A percentile compares a stretch with the other conserved stretches of the same genome.
Evolutionary conservation across 2,329 filamentous ascomycete genomes (phyloP).

Genomic region (Xylariaceae sp.): DNA sequence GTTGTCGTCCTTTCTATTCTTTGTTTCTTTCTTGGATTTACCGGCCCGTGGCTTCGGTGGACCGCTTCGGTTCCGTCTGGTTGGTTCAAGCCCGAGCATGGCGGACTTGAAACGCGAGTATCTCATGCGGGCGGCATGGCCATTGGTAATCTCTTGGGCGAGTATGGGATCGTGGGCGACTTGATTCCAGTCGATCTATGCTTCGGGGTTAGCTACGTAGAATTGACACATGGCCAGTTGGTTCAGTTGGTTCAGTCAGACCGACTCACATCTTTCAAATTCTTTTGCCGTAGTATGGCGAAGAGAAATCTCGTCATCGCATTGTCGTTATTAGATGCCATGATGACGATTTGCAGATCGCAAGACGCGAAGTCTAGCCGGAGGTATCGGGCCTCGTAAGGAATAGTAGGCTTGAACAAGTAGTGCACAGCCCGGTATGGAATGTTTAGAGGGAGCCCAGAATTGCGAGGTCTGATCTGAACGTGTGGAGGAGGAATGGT

Average conservation of each 20-base stretch:
- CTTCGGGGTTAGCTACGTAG: conserved; percentile 14
- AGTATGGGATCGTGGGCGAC: conserved; percentile 52
- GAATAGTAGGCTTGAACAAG: conserved; percentile 25
- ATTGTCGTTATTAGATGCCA: conserved; percentile 52
- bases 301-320: conserved; percentile 54
- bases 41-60: conserved; percentile 39
- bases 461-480: conserved; percentile 26
- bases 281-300: conserved; percentile 55
- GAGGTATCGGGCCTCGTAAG: conserved; percentile 5
- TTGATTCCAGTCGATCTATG: conserved; percentile 54
- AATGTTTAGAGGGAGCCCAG: conserved; percentile 18
- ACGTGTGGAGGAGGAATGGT: conserved; percentile 29
- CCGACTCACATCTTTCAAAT: conserved; percentile 52
- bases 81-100: conserved; percentile 44
- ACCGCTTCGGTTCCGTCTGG: conserved; percentile 40
- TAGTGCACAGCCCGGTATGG: conserved; percentile 27
- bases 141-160: conserved; percentile 50
- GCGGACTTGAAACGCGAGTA: conserved; percentile 48
- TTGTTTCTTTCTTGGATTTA: conserved; percentile 41
- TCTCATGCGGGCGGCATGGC: conserved; percentile 56
- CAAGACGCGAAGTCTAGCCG: conserved; percentile 10
- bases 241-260: neutral
- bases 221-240: neutral
- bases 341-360: conserved; percentile 30
- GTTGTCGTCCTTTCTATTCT: conserved; percentile 35